These are phyloP conservation scores for Suillus occidentalis DNA, from an alignment of 768 basidiomycete species.

Conservation along the genomic window DNA sequence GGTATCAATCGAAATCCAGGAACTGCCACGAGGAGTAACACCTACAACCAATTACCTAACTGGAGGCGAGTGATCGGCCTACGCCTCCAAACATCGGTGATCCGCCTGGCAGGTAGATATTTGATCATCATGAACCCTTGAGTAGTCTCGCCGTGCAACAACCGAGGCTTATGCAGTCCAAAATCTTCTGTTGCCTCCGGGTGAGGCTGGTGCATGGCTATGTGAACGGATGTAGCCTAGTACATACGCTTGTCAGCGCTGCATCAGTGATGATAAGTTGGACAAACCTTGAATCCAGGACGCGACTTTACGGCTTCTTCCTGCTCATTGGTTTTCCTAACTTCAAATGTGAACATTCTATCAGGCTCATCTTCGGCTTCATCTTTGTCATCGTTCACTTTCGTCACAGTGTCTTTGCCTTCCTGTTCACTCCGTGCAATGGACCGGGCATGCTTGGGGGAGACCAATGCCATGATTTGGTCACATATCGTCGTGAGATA, in stretches of 20 bases:
- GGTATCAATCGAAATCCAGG: neutral
- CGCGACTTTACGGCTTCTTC: conserved; percentile 47
- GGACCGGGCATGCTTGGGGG: conserved; percentile 43
- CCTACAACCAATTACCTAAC: conserved; percentile 24
- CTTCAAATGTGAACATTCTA: conserved; percentile 53
- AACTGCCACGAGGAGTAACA: neutral
- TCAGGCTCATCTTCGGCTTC: conserved; percentile 45
- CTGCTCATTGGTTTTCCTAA: conserved; percentile 55
- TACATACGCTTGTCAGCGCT: neutral
- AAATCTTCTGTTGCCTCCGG: conserved; percentile 14
- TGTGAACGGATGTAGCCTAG: conserved; percentile 17
- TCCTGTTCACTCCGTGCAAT: conserved; percentile 44
- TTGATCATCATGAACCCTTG: conserved; percentile 40
- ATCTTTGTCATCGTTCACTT: conserved; percentile 25
- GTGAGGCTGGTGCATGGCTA: conserved; percentile 11
- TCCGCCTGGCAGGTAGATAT: conserved; percentile 16
- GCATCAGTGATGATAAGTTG: neutral
- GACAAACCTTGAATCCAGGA: conserved; percentile 47
- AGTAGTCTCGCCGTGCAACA: conserved; percentile 40
- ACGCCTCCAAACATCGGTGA: conserved; percentile 2
- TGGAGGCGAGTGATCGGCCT: conserved; percentile 6
- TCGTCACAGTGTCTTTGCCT: conserved; percentile 20
- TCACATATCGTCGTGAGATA: conserved; percentile 62
- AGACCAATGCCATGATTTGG: conserved; percentile 53
- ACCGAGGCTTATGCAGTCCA: conserved; percentile 20